Percentiles rank a stretch among this genome's conserved stretches.
phyloP scores from a whole-genome alignment of 1,284 basidiomycete genomes.

The Ceratobasidium sp. region DNA sequence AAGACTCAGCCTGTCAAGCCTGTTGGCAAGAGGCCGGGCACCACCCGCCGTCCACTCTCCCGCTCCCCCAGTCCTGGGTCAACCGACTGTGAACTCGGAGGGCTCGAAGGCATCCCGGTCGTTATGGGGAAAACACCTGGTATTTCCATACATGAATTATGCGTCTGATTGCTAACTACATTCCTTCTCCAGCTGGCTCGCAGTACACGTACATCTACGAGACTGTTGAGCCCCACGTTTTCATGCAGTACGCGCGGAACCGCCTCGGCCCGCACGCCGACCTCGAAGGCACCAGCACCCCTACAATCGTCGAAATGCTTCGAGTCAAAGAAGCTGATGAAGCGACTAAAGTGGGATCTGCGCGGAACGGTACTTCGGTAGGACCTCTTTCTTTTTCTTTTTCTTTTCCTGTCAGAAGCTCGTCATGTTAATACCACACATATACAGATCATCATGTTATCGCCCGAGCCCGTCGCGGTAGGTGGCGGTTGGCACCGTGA shows the following conservation, averaged over 20 bases:
- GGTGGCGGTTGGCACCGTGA: constrained; percentile 28
- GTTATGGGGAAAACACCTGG: neutral
- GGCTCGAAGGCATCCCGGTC: neutral
- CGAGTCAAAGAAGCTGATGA: neutral
- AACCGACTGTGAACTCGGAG: neutral
- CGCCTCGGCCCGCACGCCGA: neutral
- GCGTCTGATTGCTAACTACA: neutral
- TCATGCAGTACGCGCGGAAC: constrained; percentile 12
- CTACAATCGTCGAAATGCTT: neutral
- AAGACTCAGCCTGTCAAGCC: neutral
- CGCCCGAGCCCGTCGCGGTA: neutral
- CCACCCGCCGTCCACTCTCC: neutral
- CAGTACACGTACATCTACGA: constrained; percentile 4
- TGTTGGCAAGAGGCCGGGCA: neutral
- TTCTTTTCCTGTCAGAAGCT: too few species aligned
- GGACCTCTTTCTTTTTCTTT: neutral
- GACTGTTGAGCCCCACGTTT: neutral
- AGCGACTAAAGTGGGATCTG: constrained; percentile 9
- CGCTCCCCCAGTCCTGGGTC: neutral
- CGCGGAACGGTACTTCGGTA: neutral
- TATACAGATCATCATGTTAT: constrained; percentile 6
- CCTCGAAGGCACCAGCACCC: neutral
- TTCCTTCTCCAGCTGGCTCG: neutral
- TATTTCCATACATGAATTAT: neutral
- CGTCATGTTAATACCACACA: too few species aligned